Base-by-base conservation (phyloP, 2,329 filamentous ascomycete genomes). In the Basipetospora sp. region DNA sequence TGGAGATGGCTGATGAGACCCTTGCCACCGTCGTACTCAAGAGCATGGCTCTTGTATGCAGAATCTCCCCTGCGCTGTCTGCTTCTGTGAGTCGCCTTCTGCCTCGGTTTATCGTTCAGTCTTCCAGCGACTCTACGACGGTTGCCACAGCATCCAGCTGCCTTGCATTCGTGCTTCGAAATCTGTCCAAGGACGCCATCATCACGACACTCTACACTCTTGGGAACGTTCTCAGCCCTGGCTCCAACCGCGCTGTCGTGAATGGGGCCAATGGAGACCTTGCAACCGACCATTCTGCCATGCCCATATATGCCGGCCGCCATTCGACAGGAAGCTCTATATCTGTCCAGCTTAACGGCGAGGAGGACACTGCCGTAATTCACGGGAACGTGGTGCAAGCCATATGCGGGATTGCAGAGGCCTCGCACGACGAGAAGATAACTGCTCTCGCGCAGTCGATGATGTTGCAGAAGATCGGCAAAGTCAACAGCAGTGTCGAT, bases 171-270 rank as follows among this genome's bases (percentile, higher is more conserved):
- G 76, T 92, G 14, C 64, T 98, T 39, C 79, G 78, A 47, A 69
- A 80, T 49, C 68, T 96, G 10, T 93, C 90, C 2, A 82, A 93
- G 48, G 90, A 98, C 62, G 80, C 86, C 26, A 73, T 94, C 26
- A 96, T 98, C 46, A 93, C 87, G 4, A 96, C 87, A 1, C 65
- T 98, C 8, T 98, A 98, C 58, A 90, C 86, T 1, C 68, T 98
- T n/a, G 90, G 90, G 15, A 98, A 98, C 53, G 80, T 94, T 4
- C 67, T 98, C 11, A 94, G 86, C 48, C 78, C 85, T 4, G 75
- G 72, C 33, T 66, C 67, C 11, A 72, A 71, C 41, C 60, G 64
- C 30, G 63, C 59, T 31, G 60, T 69, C 38, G 63, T 64, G 22
- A 74, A 78, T 45, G 69, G 69, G 4, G 58, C 59, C 37, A 50